Base-by-base conservation (phyloP, 2,329 filamentous ascomycete genomes). In the Rhytidhysteron rufulum region DNA sequence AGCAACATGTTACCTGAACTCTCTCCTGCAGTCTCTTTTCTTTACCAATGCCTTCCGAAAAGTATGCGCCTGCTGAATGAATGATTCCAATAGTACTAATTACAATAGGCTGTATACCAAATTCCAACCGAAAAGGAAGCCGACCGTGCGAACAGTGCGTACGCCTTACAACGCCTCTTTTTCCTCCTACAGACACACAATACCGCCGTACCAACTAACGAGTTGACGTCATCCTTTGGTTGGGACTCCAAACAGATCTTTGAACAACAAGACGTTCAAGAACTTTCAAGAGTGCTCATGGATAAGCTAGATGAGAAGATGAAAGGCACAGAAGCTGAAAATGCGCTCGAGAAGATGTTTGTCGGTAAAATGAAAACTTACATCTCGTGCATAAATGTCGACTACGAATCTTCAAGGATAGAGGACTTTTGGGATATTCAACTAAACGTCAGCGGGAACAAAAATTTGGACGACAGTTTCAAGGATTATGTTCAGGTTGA, bases 391-490 rank as follows among this genome's bases (percentile, higher is more conserved):
- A 96, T 98, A 64, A 93, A 98, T 64, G 94, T 98, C 47, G 84
- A 95, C 57, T 98, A 95, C 70, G 91, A 97, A 70, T 96, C 89
- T 17, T 95, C 90, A 47, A 81, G 91, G 46, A 81, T 93, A 50
- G 93, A 98, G 66, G 94, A 98, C 55, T 98, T 96, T 65, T 98
- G 93, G 93, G 93, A 98, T 62, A 88, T 98, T 44, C 93, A 98
- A 63, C 79, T 98, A 53, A 98, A 97, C 52, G 94, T 98, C 37
- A 86, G 86, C 48, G 90, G 89, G 22, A 96, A 95, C 74, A 89
- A 88, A 69, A 91, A 86, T 46, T 73, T 98, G 22, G 85, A 95
- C 48, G 89, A 94, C 56, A 97, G 91, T 60, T 97, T 98, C 73
- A 83, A 83, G 60, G 90, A 97, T 66, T 98, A 98, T 62, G 85